A percentile compares a stretch with the other conserved stretches of the same genome.
These are phyloP conservation scores for Thelonectria discophora DNA, from an alignment of 2,329 filamentous ascomycete genomes.

Conservation along the genomic window DNA sequence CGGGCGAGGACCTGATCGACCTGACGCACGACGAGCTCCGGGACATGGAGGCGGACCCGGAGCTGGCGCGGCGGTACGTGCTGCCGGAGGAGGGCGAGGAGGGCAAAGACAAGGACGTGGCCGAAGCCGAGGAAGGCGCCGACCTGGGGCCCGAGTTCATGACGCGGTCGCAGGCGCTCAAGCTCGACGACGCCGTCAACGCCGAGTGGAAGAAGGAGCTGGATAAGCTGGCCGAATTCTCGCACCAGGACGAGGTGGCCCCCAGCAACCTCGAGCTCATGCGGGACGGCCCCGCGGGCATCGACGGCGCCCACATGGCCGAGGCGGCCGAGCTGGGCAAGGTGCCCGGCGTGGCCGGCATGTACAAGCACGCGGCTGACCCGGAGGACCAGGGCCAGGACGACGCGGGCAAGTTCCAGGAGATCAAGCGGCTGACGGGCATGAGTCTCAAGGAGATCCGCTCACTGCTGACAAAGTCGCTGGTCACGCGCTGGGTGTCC, in stretches of 20 bases:
- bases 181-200: slow-evolving; percentile 51
- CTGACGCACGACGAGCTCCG: slow-evolving; percentile 60
- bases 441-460: slow-evolving; percentile 62
- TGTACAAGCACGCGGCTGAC: slow-evolving; percentile 59
- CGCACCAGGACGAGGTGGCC: slow-evolving; percentile 45
- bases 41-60: slow-evolving; percentile 52
- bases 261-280: slow-evolving; percentile 50
- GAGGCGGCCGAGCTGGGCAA: slow-evolving; percentile 61
- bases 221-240: slow-evolving; percentile 44
- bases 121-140: slow-evolving; percentile 39
- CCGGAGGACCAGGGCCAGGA: slow-evolving; percentile 61
- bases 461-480: slow-evolving; percentile 70
- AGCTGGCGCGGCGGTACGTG: slow-evolving; percentile 51
- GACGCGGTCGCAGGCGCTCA: slow-evolving; percentile 48
- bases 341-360: slow-evolving; percentile 61
- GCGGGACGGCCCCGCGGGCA: slow-evolving; percentile 49
- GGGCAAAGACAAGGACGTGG: slow-evolving; percentile 23
- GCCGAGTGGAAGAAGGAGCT: slow-evolving; percentile 51
- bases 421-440: slow-evolving; percentile 64
- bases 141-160: slow-evolving; percentile 41
- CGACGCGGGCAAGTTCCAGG: slow-evolving; percentile 59
- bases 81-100: slow-evolving; percentile 36
- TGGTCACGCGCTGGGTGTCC: slow-evolving; percentile 78
- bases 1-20: slow-evolving; percentile 56
- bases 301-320: slow-evolving; percentile 51